Base-by-base conservation (phyloP, 2,329 filamentous ascomycete species). In the Grosmannia clavigera region DNA sequence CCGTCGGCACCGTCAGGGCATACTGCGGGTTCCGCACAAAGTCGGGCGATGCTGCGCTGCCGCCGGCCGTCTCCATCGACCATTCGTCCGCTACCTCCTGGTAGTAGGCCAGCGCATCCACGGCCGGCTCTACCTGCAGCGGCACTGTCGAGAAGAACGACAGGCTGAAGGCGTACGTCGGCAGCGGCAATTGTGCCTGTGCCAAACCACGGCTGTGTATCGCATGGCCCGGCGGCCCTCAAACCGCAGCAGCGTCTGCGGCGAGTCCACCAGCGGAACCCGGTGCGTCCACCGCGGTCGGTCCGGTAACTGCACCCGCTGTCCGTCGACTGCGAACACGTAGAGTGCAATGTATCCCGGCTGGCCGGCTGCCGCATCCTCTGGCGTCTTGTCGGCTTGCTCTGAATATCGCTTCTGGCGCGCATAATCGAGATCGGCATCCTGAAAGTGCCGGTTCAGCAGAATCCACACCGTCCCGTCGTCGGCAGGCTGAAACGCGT, bases 11-110 rank as follows among this genome's bases (percentile, higher is more conserved):
- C 16, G 75, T 72, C 7, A 99, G 76, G 60, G 81, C 81, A 70
- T 89, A 97, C 70, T 96, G 92, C 0, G 94, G 94, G 66, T 97
- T 99, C 61, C 81, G 78, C n/a, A 86, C 81, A 73, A 94, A 97
- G 10, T 81, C 83, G 2, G 87, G 73, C 33, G 86, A 88, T 62
- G 86, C 84, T 1, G 90, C 83, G 68, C 91, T 95, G 35, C 94
- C 94, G 27, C 94, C 94, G 4, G 91, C 89, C 1, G 87, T 92
- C 56, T 86, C 82, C 58, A 82, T 76, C 3, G 83, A 91, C 94
- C 94, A 99, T 2, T 79, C 76, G 2, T 86, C 84, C 1, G 76
- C 70, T 29, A 86, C 70, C 60, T 83, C 82, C n/a, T 74, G 78
- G 61, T 81, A 77, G 66, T 84, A 75, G 0, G 75, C 70, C 67